Base-by-base conservation (phyloP, 257 asterid genomes). In the Voacanga thouarsii region DNA sequence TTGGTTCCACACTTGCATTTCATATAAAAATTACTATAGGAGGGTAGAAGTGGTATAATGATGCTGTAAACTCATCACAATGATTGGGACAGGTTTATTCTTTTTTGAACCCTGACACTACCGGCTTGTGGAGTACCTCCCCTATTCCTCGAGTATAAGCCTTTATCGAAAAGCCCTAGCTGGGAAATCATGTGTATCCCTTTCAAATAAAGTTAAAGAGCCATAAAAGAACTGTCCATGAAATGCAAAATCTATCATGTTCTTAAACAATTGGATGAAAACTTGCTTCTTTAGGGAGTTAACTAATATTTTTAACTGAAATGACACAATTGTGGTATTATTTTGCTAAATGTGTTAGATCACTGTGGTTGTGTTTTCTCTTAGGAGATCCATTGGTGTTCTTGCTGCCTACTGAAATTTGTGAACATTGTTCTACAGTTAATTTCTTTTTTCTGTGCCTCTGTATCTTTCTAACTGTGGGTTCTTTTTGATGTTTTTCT, bases 401-500 rank as follows among this genome's bases (percentile, higher is more conserved):
- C 10, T 18, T 19, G 19, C 7, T 39, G 51, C n/a, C 44, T 21
- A 19, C 14, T 19, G 49, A 24, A 71, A 28, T 26, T 26, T 1
- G 37, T 49, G 26, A 24, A 49, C 12, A 37, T 53, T 57, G 28
- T 55, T 73, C 47, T 50, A 51, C 64, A 21, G 49, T 49, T 71
- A 21, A 10, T 19, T 61, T 10, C 8, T 19, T 18, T 12, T 47
- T 18, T 71, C 74, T 37, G 11, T 26, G 41, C 21, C 28, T 4
- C 37, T 64, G 53, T 68, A 67, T 37, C 28, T 18, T 80, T 19
- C 24, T 76, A 1, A 77, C 68, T 45, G 26, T 78, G 41, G 47
- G 59, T 41, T 6, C 24, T 53, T 63, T 44, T 76, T 45, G 45
- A 26, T 82, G 65, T 72, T 85, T 71, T 75, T 81, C 65, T 73